Evolutionary conservation across 352 stramenopile genomes (phyloP), one percentile per base, ranked within the genome.

Genomic region (Phytophthora idaei): DNA sequence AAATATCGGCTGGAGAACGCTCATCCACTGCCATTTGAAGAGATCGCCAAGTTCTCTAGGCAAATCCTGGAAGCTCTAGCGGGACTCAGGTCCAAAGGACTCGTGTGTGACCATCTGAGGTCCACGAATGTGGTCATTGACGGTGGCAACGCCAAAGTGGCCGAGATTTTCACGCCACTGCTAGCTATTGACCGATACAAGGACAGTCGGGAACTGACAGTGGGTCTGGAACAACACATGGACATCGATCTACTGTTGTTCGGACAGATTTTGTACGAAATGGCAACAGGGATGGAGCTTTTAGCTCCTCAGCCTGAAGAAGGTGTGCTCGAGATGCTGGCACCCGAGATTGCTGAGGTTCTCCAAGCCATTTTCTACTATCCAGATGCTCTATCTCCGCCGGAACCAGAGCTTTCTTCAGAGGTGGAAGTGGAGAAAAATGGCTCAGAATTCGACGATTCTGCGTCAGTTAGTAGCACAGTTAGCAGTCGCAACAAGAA

Each of bases 201-300:
- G 42, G 64, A 76, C n/a, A 78, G 60, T 58, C 83, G 85, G 0
- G 76, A 85, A 17, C 65, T 79, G 6, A 94, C 84, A 2, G 71
- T 92, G 49, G 68, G 80, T 29, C 56, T 94, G 2, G 86, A 94
- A 50, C 76, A 77, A 17, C 68, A 81, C 21, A 81, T 90, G 37
- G 84, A 89, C 61, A 71, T 92, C 25, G 86, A 94, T 57, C 10
- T 92, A 29, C 71, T 93, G 21, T 65, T 90, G 1, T 89, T 92
- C 58, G 83, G 85, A 5, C 83, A 90, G 8, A 69, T 91, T 31
- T 50, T 93, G 52, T 93, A 91, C 51, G 85, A 93, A 51, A 92
- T 93, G 85, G 83, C 80, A 0, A 91, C 81, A 3, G 85, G 85
- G 1, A 66, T 76, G 72, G 83, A 91, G 63, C 67, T 93, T 1